Evolutionary conservation across 208 protist species (phyloP).

Genomic region (Crithidia thermophila): DNA sequence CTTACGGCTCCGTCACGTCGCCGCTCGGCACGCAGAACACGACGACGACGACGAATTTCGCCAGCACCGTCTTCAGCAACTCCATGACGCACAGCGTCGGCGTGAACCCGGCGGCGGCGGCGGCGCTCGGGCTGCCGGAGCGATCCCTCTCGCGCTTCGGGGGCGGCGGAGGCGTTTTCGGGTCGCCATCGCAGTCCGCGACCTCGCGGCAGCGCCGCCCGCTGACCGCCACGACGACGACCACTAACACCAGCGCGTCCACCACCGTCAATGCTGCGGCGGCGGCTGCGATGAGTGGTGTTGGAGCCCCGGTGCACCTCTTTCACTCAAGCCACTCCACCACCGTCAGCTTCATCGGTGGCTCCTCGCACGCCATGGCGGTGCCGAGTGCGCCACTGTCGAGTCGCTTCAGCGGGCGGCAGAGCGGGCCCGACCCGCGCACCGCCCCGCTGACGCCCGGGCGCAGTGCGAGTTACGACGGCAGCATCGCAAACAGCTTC

Average conservation of each 20-base stretch:
- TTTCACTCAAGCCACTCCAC: too few species aligned
- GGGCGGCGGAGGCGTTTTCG: background rate
- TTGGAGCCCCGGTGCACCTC: too few species aligned
- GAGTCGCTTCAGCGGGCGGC: conserved; percentile 2
- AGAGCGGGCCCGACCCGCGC: conserved; percentile 1
- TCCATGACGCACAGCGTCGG: conserved; percentile 8
- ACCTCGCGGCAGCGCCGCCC: conserved; percentile 7
- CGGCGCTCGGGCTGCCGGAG: background rate
- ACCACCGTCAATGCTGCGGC: too few species aligned
- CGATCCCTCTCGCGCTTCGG: background rate
- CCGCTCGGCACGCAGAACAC: conserved; percentile 14
- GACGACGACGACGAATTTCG: conserved; percentile 3
- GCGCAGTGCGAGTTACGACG: conserved; percentile 6
- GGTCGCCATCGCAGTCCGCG: conserved; percentile 14
- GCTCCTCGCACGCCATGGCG: background rate
- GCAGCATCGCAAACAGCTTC: conserved; percentile 3
- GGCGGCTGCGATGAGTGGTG: too few species aligned
- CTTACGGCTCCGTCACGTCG: conserved; percentile 14
- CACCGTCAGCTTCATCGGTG: background rate
- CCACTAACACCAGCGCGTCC: background rate
- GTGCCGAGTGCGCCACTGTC: background rate
- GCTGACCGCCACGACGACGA: background rate
- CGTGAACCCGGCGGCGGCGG: background rate
- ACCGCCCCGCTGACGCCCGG: background rate
- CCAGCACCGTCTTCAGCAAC: conserved; percentile 13